Conservation (phyloP, 1,284 basidiomycete genomes). For the Fomes fomentarius region DNA sequence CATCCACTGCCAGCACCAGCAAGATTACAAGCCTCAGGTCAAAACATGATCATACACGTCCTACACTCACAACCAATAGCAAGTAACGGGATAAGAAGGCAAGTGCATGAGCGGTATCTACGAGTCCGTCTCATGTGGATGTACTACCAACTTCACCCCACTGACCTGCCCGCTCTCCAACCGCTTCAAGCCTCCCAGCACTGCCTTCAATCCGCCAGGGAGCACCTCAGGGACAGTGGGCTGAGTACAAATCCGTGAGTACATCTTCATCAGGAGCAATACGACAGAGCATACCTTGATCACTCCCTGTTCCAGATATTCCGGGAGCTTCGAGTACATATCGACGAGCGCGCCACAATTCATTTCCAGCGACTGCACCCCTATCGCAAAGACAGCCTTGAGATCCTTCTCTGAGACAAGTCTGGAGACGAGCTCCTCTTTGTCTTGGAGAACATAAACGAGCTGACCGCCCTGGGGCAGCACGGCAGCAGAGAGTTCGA, state of each 20-base stretch:
- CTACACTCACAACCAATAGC: too few species aligned
- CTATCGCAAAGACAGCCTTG: slow-evolving; percentile 5
- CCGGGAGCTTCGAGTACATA: slow-evolving; percentile 3
- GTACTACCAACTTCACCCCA: slow-evolving; percentile 49
- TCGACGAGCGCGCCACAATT: neutral
- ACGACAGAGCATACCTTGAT: slow-evolving; percentile 1
- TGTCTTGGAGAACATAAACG: slow-evolving; percentile 13
- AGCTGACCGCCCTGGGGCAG: slow-evolving; percentile 27
- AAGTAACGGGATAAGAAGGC: too few species aligned
- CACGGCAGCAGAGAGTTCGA: slow-evolving; percentile 25
- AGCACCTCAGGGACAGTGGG: slow-evolving; percentile 42
- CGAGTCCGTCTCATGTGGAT: slow-evolving; percentile 44
- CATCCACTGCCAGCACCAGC: too few species aligned
- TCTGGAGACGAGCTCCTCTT: neutral
- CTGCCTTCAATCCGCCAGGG: slow-evolving; percentile 47
- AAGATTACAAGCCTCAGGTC: too few species aligned
- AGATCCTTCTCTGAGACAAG: slow-evolving; percentile 2
- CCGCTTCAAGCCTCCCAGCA: slow-evolving; percentile 45
- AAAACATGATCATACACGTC: too few species aligned
- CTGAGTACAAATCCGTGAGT: slow-evolving; percentile 7
- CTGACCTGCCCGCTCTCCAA: slow-evolving; percentile 45
- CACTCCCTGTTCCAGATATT: neutral
- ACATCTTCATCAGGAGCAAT: neutral
- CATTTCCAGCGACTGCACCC: slow-evolving; percentile 23
- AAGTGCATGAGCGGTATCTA: too few species aligned